Evolutionary conservation across 371 early-diverging fungal genomes (phyloP), one percentile per base, ranked within the genome.

Genomic region (Chytridiales sp.): DNA sequence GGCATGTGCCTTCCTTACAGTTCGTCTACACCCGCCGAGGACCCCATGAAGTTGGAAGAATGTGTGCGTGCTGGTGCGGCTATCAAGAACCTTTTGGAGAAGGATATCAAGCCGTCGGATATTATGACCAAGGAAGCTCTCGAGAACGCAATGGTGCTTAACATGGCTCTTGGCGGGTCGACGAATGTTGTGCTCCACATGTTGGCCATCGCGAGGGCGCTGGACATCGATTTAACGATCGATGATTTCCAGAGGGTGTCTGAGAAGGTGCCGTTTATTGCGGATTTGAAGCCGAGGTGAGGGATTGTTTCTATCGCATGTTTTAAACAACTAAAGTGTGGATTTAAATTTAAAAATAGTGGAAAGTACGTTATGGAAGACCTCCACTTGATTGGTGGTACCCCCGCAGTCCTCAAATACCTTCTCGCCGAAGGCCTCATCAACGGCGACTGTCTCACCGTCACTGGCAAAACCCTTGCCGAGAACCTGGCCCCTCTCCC

Each of bases 171-270:
- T 50, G 98, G 98, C 64, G 84, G 96, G 5, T 94, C 94, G 4
- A 97, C 98, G 29, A 97, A 97, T 61, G 94, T 92, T 31, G 95
- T 95, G n/a, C 82, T 97, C 44, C 98, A 97, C 67, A 75, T 97
- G 71, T 81, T 97, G 43, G 98, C 98, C 43, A 90, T 95, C 59
- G 93, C 98, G 27, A 82, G 87, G 39, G 82, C 94, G 26, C 82
- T 88, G 38, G 85, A 82, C 47, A 82, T 95, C 59, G 70, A 80
- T 13, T 78, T 97, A 57, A 88, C 85, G 15, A 73, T 95, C 58
- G 92, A 93, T 53, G 98, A 97, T 64, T 94, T 95, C 85, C 96
- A 95, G 73, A 72, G 61, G 27, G 82, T 90, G 67, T 91, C 92
- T 69, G 88, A 94, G 69, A 83, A 84, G 47, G 87, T 86, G 19